Evolutionary conservation across 306 rosid genomes (phyloP).

Genomic region (Abrus pulchellus): DNA sequence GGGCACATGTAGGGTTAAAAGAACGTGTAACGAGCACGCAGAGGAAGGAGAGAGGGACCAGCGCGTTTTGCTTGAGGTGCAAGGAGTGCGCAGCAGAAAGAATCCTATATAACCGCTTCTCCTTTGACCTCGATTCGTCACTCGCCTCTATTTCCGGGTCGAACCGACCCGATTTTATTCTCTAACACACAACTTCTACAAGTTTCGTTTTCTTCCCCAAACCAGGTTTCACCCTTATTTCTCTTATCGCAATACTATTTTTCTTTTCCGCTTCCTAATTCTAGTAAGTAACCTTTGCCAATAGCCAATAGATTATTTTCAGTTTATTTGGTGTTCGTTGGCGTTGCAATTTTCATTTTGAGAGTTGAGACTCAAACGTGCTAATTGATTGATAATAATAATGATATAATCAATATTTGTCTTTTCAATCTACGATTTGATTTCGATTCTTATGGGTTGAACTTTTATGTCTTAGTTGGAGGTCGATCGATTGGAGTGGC

Average conservation of each 20-base stretch:
- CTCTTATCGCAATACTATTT: not conserved
- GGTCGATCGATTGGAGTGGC: not conserved
- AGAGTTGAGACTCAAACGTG: not conserved
- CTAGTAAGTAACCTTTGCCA: not conserved
- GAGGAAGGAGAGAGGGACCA: not conserved
- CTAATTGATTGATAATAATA: not conserved
- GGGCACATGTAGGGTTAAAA: not conserved
- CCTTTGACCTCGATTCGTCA: not conserved
- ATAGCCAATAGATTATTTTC: too few species aligned
- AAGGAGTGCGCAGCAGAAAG: slow-evolving; percentile 6
- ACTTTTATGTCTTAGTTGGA: slow-evolving; percentile 24
- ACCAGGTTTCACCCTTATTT: not conserved
- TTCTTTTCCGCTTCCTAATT: not conserved
- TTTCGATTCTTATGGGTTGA: not conserved
- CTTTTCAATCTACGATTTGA: not conserved
- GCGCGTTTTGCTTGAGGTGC: slow-evolving; percentile 28
- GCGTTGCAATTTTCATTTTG: not conserved
- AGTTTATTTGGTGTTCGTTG: too few species aligned
- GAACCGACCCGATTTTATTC: not conserved
- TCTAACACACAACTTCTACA: not conserved
- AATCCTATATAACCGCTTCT: slow-evolving; percentile 18
- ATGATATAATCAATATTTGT: not conserved
- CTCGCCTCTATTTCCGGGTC: not conserved
- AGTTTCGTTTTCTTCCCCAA: not conserved
- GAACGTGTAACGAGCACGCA: slow-evolving; percentile 1